A percentile compares a stretch with the other conserved stretches of the same genome.
phyloP scores from a whole-genome alignment of 768 basidiomycete genomes.

The Amanita pseudoporphyria region DNA sequence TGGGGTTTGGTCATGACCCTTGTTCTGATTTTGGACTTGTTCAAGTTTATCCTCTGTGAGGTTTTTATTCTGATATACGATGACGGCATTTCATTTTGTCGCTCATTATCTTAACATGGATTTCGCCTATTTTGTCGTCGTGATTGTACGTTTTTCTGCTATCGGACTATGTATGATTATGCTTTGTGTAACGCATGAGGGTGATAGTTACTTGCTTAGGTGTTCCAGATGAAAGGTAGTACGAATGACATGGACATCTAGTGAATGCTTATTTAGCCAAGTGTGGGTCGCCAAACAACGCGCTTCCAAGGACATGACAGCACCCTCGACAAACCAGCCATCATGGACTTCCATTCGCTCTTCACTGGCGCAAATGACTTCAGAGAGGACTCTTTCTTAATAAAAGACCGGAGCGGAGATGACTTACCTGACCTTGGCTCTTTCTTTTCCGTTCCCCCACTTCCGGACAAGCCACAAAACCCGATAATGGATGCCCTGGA shows the following conservation, averaged over 20 bases:
- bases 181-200: no score
- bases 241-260: no score
- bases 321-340: neutral
- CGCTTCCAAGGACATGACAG: neutral
- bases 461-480: constrained; percentile 69
- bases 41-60: no score
- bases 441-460: constrained; percentile 51
- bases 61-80: neutral
- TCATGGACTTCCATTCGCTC: constrained; percentile 3
- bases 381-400: neutral
- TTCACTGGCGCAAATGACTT: neutral
- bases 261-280: neutral
- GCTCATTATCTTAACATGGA: no score
- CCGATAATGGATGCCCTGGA: constrained; percentile 59
- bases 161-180: neutral
- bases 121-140: no score
- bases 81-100: neutral
- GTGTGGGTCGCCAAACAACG: neutral
- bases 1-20: no score
- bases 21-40: no score
- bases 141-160: neutral
- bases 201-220: no score
- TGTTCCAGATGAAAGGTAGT: no score
- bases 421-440: constrained; percentile 32
- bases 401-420: constrained; percentile 4